Conservation (phyloP, 208 protist genomes). For the Angomonas desouzai region DNA sequence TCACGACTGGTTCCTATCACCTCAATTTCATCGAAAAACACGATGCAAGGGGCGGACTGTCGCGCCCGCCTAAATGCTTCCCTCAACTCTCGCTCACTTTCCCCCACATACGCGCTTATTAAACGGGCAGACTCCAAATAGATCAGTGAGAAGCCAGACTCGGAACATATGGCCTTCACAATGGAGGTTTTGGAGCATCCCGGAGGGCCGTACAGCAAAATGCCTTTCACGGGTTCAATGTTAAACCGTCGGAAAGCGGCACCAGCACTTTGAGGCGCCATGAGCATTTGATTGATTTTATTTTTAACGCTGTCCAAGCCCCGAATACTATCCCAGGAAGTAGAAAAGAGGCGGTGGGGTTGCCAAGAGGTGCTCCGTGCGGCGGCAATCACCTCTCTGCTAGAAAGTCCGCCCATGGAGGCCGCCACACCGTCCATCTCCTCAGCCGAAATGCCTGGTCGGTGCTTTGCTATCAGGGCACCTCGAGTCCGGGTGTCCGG, state of each 20-base stretch:
- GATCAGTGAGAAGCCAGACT: slow-evolving; percentile 72
- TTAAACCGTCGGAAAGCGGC: slow-evolving; percentile 98
- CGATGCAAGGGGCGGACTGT: slow-evolving; percentile 82
- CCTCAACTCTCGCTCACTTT: slow-evolving; percentile 88
- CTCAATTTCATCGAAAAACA: slow-evolving; percentile 96
- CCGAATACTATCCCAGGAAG: slow-evolving; percentile 97
- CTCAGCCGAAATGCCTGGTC: background rate
- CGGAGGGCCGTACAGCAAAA: slow-evolving; percentile 94
- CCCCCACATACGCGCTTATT: slow-evolving; percentile 93
- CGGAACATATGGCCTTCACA: slow-evolving; percentile 80
- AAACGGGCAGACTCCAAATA: slow-evolving; percentile 84
- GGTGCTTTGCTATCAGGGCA: slow-evolving; percentile 13
- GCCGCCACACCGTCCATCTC: slow-evolving; percentile 26
- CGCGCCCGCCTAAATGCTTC: slow-evolving; percentile 79
- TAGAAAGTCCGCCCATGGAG: slow-evolving; percentile 51
- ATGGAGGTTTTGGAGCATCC: slow-evolving; percentile 95
- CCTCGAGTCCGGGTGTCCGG: background rate
- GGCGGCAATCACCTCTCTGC: slow-evolving; percentile 42
- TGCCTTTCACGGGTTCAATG: slow-evolving; percentile 91
- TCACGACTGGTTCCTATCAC: slow-evolving; percentile 72
- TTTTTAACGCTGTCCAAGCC: slow-evolving; percentile 97
- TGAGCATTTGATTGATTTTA: slow-evolving; percentile 98
- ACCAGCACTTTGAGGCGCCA: slow-evolving; percentile 97
- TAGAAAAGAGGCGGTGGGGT: slow-evolving; percentile 34
- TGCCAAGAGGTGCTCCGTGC: slow-evolving; percentile 18